A percentile compares a stretch with the other conserved stretches of the same genome.
Conservation (phyloP, 768 basidiomycete genomes). For the Calvatia gigantea region DNA sequence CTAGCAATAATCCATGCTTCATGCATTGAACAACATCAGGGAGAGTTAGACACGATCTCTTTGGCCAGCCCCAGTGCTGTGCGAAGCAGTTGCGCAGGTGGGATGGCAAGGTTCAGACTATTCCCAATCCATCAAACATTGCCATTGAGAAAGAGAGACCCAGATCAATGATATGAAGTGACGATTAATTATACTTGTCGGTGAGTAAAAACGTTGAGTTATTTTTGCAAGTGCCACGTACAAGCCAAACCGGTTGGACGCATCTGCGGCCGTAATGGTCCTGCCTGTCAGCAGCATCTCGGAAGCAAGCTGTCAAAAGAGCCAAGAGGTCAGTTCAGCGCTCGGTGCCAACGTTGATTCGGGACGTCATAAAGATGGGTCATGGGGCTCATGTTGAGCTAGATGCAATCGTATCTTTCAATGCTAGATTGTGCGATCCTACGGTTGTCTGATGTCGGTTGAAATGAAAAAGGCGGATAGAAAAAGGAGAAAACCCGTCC, state of each 20-base stretch:
- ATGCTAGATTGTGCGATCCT: constrained; percentile 3
- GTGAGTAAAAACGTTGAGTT: constrained; percentile 4
- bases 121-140: constrained; percentile 7
- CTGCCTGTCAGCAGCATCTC: constrained; percentile 75
- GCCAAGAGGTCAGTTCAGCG: neutral
- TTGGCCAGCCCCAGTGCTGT: constrained; percentile 62
- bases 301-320: constrained; percentile 52
- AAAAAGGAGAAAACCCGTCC: constrained; percentile 1
- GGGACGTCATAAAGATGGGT: constrained; percentile 6
- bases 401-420: constrained; percentile 6
- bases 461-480: neutral
- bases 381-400: neutral
- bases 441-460: neutral
- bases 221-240: constrained; percentile 34
- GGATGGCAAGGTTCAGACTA: constrained; percentile 72
- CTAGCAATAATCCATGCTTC: constrained; percentile 63
- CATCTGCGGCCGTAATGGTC: constrained; percentile 61
- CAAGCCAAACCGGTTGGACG: constrained; percentile 72
- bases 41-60: constrained; percentile 61
- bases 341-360: neutral
- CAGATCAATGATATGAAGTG: constrained; percentile 1
- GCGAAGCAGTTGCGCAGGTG: constrained; percentile 47
- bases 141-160: constrained; percentile 1
- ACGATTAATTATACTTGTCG: neutral
- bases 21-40: constrained; percentile 77